phyloP scores from a whole-genome alignment of 805 yeast species.

The Ogataea thermomethanolica region DNA sequence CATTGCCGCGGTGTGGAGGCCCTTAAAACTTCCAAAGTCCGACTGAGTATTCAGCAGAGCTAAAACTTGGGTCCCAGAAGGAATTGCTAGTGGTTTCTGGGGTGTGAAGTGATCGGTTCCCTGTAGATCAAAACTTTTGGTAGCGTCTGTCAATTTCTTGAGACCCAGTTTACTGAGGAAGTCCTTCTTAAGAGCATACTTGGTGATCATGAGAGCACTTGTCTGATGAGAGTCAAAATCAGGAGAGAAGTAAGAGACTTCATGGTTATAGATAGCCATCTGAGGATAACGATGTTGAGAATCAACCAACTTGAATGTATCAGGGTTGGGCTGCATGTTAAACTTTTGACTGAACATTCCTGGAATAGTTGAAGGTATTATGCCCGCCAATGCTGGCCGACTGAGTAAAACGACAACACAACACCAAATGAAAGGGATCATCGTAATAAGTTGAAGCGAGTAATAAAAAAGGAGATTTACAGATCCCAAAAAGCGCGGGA shows the following conservation, averaged over 20 bases:
- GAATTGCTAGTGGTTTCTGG: constrained; percentile 27
- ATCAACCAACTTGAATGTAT: constrained; percentile 5
- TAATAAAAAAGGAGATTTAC: neutral
- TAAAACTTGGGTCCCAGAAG: constrained; percentile 33
- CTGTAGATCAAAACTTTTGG: constrained; percentile 12
- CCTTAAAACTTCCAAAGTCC: neutral
- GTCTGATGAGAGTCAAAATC: constrained; percentile 7
- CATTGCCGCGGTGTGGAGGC: constrained; percentile 20
- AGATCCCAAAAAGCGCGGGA: constrained; percentile 8
- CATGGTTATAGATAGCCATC: constrained; percentile 12
- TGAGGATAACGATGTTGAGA: constrained; percentile 6
- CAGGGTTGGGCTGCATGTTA: neutral
- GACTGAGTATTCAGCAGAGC: constrained; percentile 36
- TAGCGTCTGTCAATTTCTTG: constrained; percentile 8
- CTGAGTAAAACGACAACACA: neutral
- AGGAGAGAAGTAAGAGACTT: constrained; percentile 11
- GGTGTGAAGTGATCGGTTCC: constrained; percentile 14
- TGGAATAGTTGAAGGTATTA: constrained; percentile 12
- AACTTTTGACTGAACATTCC: constrained; percentile 5
- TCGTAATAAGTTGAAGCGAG: neutral
- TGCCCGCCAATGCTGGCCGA: constrained; percentile 1
- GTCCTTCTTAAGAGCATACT: constrained; percentile 12
- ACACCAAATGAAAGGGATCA: neutral
- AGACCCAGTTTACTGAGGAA: constrained; percentile 18
- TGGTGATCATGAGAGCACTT: constrained; percentile 23